Conservation (phyloP, 1,284 basidiomycete species). For the Cryptococcus sp. region DNA sequence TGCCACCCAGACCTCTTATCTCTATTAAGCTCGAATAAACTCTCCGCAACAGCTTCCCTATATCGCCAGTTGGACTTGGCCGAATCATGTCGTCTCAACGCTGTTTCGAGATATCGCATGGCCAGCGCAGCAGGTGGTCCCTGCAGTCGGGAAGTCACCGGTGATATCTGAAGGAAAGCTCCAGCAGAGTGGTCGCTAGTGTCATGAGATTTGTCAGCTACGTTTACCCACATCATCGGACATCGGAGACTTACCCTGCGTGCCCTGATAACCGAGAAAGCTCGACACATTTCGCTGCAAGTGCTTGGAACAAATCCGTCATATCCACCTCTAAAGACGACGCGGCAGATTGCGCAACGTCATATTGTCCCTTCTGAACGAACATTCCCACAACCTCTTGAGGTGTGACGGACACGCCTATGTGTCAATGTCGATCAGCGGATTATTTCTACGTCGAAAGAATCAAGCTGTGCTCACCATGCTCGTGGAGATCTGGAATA, state of each 20-base stretch:
- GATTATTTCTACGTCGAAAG: background rate
- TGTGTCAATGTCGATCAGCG: slow-evolving; percentile 1
- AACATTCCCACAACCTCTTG: slow-evolving; percentile 76
- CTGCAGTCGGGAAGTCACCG: slow-evolving; percentile 72
- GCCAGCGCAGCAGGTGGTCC: slow-evolving; percentile 78
- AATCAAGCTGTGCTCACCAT: slow-evolving; percentile 54
- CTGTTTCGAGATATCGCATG: slow-evolving; percentile 82
- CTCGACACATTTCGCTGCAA: slow-evolving; percentile 77
- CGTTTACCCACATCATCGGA: background rate
- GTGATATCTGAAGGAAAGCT: slow-evolving; percentile 79
- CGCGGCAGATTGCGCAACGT: slow-evolving; percentile 75
- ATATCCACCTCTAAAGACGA: slow-evolving; percentile 78
- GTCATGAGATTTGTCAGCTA: slow-evolving; percentile 18
- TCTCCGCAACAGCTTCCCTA: slow-evolving; percentile 72
- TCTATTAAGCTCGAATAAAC: slow-evolving; percentile 67
- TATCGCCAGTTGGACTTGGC: slow-evolving; percentile 71
- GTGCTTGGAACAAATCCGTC: slow-evolving; percentile 75
- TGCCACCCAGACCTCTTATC: slow-evolving; percentile 44
- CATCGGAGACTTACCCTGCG: slow-evolving; percentile 56
- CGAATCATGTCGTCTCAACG: slow-evolving; percentile 76
- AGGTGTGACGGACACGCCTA: slow-evolving; percentile 68
- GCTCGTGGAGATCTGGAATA: slow-evolving; percentile 60
- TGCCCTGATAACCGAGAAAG: slow-evolving; percentile 59
- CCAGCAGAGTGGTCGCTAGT: slow-evolving; percentile 65
- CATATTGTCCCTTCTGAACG: slow-evolving; percentile 76